Conservation (phyloP, 257 asterid species). For the Fraxinus excelsior region DNA sequence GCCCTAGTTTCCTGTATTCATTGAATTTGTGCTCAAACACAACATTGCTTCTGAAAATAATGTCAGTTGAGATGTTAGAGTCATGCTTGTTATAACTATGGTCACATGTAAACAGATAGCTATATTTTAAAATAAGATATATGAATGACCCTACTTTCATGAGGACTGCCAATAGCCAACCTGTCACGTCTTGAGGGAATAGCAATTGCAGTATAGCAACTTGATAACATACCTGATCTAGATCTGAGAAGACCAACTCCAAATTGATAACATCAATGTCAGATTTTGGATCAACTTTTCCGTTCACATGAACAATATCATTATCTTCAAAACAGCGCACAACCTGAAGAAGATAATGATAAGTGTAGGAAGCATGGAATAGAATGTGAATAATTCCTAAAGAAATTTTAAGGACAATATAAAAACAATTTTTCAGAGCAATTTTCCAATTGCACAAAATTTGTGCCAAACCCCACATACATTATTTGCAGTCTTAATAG, state of each 20-base stretch:
- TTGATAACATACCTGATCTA: constrained; percentile 79
- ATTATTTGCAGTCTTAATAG: neutral
- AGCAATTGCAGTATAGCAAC: constrained; percentile 20
- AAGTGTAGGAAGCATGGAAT: neutral
- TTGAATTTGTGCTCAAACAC: neutral
- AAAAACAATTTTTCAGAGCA: neutral
- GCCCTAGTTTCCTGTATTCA: neutral
- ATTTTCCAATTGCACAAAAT: neutral
- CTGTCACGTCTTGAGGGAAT: neutral
- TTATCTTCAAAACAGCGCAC: constrained; percentile 98
- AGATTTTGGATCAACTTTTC: constrained; percentile 90
- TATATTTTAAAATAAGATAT: neutral
- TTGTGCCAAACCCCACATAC: neutral
- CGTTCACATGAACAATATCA: constrained; percentile 93
- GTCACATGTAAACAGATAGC: neutral
- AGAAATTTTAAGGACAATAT: neutral
- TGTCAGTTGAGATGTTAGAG: neutral
- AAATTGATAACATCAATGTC: constrained; percentile 89
- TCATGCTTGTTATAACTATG: neutral
- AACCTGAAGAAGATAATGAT: constrained; percentile 47
- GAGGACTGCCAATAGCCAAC: neutral
- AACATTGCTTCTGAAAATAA: neutral
- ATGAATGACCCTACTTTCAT: constrained; percentile 6
- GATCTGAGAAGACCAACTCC: constrained; percentile 90
- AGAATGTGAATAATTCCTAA: neutral